phyloP scores from a whole-genome alignment of 148 eudicot species.

The Rhododendron griersonianum region DNA sequence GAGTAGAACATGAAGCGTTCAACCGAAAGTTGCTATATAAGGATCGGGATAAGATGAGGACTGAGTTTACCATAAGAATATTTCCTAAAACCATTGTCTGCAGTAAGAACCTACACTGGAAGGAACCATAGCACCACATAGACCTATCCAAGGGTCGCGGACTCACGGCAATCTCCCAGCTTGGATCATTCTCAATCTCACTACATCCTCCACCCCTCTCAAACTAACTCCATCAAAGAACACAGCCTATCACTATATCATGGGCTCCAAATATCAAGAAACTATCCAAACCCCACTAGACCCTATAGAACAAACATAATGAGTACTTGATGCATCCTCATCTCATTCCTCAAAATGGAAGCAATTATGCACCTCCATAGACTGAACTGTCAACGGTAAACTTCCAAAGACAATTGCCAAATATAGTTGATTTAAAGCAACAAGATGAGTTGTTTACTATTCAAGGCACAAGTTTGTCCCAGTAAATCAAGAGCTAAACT shows the following conservation, averaged over 20 bases:
- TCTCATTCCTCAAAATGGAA: neutral
- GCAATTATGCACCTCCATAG: neutral
- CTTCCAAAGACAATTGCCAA: neutral
- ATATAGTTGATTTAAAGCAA: neutral
- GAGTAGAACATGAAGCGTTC: neutral
- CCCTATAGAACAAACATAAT: neutral
- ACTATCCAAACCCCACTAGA: neutral
- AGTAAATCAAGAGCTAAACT: neutral
- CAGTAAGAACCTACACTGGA: neutral
- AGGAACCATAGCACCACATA: neutral
- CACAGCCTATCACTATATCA: neutral
- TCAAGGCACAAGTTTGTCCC: neutral
- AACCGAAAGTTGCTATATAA: neutral
- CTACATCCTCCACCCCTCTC: neutral
- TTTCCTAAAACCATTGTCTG: neutral
- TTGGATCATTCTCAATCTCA: neutral
- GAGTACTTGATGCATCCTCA: neutral
- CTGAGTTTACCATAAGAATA: neutral
- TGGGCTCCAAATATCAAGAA: neutral
- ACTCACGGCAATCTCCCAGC: neutral
- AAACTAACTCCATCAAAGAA: neutral
- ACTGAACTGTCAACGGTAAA: neutral
- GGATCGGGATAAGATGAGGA: neutral
- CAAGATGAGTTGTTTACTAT: neutral
- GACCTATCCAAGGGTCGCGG: neutral